Conservation (phyloP, 768 basidiomycete species). For the Leucocoprinus leucothites region DNA sequence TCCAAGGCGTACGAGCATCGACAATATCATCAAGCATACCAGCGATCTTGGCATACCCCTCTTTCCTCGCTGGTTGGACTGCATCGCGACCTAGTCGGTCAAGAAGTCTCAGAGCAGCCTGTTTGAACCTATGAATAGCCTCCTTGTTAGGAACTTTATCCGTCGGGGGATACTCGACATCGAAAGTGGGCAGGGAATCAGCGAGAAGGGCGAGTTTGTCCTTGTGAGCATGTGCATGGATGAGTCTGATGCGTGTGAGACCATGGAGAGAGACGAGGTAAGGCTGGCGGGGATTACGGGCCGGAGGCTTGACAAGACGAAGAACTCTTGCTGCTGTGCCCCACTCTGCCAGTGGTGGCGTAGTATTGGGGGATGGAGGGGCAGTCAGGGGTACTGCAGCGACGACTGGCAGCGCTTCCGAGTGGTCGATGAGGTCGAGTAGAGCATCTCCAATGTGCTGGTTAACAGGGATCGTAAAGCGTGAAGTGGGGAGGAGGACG, state of each 20-base stretch:
- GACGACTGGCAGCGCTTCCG: constrained; percentile 66
- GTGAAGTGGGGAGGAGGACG: constrained; percentile 71
- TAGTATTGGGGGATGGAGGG: constrained; percentile 14
- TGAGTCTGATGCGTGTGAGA: constrained; percentile 59
- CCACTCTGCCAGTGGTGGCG: constrained; percentile 39
- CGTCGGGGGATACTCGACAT: constrained; percentile 46
- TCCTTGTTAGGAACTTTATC: constrained; percentile 50
- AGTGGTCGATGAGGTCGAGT: constrained; percentile 63
- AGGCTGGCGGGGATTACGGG: constrained; percentile 52
- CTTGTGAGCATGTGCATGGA: constrained; percentile 25
- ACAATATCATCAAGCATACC: constrained; percentile 72
- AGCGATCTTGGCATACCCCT: constrained; percentile 67
- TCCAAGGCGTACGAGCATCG: constrained; percentile 61
- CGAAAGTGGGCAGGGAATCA: constrained; percentile 32
- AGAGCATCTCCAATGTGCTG: constrained; percentile 61
- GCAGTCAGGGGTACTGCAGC: constrained; percentile 59
- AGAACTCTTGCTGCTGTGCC: constrained; percentile 72
- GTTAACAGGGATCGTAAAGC: constrained; percentile 66
- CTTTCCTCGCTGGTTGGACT: constrained; percentile 49
- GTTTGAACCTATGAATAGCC: constrained; percentile 63
- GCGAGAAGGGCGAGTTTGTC: constrained; percentile 23
- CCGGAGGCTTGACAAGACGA: constrained; percentile 61
- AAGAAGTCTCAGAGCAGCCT: constrained; percentile 60
- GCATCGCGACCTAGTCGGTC: constrained; percentile 59
- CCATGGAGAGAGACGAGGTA: constrained; percentile 75